These are phyloP conservation scores for Apiospora marii DNA, from an alignment of 2,329 filamentous ascomycete genomes.

Conservation along the genomic window DNA sequence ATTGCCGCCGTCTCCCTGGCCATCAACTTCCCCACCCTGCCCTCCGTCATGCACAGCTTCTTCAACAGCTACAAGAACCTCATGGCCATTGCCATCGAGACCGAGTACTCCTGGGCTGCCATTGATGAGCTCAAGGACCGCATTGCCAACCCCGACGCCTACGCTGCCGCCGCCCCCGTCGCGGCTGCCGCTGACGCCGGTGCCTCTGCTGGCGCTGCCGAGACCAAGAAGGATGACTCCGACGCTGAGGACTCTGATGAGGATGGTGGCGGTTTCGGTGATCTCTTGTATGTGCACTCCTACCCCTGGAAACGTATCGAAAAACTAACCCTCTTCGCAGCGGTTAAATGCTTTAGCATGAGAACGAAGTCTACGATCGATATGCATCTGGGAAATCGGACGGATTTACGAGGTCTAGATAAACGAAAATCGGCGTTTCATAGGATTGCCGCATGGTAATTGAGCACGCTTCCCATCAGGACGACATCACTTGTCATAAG, in stretches of 20 bases:
- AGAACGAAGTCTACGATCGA: slow-evolving; percentile 47
- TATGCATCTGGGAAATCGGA: slow-evolving; percentile 52
- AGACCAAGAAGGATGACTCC: slow-evolving; percentile 71
- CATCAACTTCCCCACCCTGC: slow-evolving; percentile 92
- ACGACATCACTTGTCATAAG: background rate
- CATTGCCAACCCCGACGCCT: slow-evolving; percentile 98
- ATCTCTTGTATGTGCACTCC: slow-evolving; percentile 70
- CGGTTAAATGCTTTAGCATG: slow-evolving; percentile 57
- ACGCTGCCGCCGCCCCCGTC: slow-evolving; percentile 82
- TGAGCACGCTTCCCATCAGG: slow-evolving; percentile 29
- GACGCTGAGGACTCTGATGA: slow-evolving; percentile 74
- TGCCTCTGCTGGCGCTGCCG: slow-evolving; percentile 61
- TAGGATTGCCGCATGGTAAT: slow-evolving; percentile 14
- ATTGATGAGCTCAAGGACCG: slow-evolving; percentile 99
- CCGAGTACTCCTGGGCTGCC: slow-evolving; percentile 92
- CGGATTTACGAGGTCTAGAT: slow-evolving; percentile 49
- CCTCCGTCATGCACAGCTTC: slow-evolving; percentile 94
- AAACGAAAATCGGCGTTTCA: slow-evolving; percentile 9
- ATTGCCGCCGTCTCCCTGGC: slow-evolving; percentile 93
- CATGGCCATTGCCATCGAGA: slow-evolving; percentile 87
- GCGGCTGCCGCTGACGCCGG: slow-evolving; percentile 64
- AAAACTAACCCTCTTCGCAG: slow-evolving; percentile 52
- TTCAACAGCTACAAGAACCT: slow-evolving; percentile 99
- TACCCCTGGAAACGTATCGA: background rate
- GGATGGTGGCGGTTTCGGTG: slow-evolving; percentile 76